phyloP scores from a whole-genome alignment of 768 basidiomycete species.

The Dacryopinax primogenitus region DNA sequence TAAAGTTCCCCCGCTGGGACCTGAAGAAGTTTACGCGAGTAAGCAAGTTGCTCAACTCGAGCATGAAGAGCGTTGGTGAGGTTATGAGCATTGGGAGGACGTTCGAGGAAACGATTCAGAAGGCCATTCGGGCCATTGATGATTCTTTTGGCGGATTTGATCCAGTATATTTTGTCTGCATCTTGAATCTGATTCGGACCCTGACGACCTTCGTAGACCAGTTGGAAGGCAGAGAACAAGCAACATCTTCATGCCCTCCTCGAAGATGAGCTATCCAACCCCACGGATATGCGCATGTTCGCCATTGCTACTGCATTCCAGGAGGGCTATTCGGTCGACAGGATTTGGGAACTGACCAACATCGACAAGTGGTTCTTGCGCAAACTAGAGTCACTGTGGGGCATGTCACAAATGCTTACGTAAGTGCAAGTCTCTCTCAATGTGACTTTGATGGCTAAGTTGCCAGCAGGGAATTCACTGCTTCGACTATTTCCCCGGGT shows the following conservation, averaged over 20 bases:
- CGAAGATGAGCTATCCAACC: constrained; percentile 84
- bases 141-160: constrained; percentile 90
- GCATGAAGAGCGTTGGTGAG: constrained; percentile 99
- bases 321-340: constrained; percentile 84
- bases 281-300: constrained; percentile 94
- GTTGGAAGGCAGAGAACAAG: constrained; percentile 58
- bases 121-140: constrained; percentile 93
- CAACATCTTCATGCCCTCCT: constrained; percentile 24
- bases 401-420: constrained; percentile 67
- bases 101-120: constrained; percentile 97
- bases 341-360: constrained; percentile 94
- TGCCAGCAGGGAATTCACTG: constrained; percentile 42
- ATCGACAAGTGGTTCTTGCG: constrained; percentile 99
- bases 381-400: constrained; percentile 68
- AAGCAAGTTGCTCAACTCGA: constrained; percentile 76
- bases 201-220: constrained; percentile 43
- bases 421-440: constrained; percentile 30
- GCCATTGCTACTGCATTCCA: constrained; percentile 91
- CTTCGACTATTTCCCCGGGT: constrained; percentile 48
- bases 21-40: constrained; percentile 95
- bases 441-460: background rate
- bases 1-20: constrained; percentile 99
- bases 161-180: constrained; percentile 38
- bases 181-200: background rate
- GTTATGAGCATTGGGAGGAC: constrained; percentile 98